Base-by-base conservation (phyloP, 805 yeast genomes). In the Candida schatavii region DNA sequence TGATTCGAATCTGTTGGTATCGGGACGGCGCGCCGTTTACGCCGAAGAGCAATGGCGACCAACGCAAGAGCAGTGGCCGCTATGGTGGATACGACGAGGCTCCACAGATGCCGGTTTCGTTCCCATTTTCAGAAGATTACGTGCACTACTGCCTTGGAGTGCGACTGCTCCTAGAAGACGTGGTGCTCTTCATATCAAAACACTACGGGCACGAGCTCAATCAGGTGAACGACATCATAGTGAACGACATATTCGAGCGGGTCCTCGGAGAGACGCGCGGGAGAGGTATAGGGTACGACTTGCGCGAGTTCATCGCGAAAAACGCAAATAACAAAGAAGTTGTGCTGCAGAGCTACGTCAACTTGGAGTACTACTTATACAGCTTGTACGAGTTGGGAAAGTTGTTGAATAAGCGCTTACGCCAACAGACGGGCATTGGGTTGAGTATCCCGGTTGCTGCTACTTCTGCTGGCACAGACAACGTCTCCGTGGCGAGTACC, bases 41-140 rank as follows among this genome's bases (percentile, higher is more conserved):
- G 1, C 74, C 72, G 3, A 56, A 57, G 39, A n/a, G n/a, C n/a
- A n/a, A n/a, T n/a, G n/a, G n/a, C n/a, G n/a, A n/a, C n/a, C n/a
- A n/a, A n/a, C n/a, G n/a, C n/a, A n/a, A n/a, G n/a, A n/a, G n/a
- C n/a, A n/a, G n/a, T n/a, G n/a, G n/a, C n/a, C n/a, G n/a, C n/a
- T n/a, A n/a, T n/a, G n/a, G n/a, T n/a, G n/a, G n/a, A n/a, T n/a
- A n/a, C n/a, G 27, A 11, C 27, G 61, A 54, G 48, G 62, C 56
- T 5, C 78, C 77, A 44, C 84, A 88, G 2, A 71, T 80, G 46
- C 78, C 83, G 0, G 64, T 91, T 2, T 61, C 65, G 5, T 68
- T 70, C 40, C 97, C 98, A 13, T 93, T 91, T 56, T 87, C 96
- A 40, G 85, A 86, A 43, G 80, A 88, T 45, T 90, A 88, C 54